A percentile compares a stretch with the other conserved stretches of the same genome.
Conservation (phyloP, 257 asterid species). For the Solanum piurae region DNA sequence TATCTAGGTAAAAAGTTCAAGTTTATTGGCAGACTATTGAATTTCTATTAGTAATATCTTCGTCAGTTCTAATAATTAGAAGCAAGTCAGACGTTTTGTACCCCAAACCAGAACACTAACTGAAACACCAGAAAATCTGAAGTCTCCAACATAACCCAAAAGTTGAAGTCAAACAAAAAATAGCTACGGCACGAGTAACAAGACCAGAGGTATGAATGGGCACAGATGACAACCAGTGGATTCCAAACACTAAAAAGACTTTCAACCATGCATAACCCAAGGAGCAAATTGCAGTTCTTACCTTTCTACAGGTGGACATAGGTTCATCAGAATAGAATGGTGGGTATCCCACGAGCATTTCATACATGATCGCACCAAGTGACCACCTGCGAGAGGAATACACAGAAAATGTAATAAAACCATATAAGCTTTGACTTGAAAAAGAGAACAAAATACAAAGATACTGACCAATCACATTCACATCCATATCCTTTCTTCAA, state of each 20-base stretch:
- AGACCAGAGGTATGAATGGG: neutral
- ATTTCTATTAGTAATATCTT: neutral
- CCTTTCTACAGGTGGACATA: conserved; percentile 94
- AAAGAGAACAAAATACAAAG: neutral
- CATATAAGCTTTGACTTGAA: neutral
- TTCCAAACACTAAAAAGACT: neutral
- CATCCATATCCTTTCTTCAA: conserved; percentile 92
- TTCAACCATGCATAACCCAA: neutral
- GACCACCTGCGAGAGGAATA: conserved; percentile 63
- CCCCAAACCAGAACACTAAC: neutral
- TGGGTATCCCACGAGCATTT: conserved; percentile 96
- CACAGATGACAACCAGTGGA: neutral
- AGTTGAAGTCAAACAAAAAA: neutral
- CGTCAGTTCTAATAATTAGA: neutral
- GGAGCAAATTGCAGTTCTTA: conserved; percentile 4
- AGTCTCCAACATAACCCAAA: neutral
- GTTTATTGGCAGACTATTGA: neutral
- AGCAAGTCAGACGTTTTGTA: neutral
- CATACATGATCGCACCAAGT: conserved; percentile 96
- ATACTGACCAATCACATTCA: conserved; percentile 93
- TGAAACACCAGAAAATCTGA: neutral
- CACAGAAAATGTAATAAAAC: neutral
- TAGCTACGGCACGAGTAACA: neutral
- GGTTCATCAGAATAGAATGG: conserved; percentile 98
- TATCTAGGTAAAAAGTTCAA: neutral